Percentiles rank a stretch among this genome's conserved stretches.
phyloP scores from a whole-genome alignment of 2,329 filamentous ascomycete species.

The Juglanconis juglandina region DNA sequence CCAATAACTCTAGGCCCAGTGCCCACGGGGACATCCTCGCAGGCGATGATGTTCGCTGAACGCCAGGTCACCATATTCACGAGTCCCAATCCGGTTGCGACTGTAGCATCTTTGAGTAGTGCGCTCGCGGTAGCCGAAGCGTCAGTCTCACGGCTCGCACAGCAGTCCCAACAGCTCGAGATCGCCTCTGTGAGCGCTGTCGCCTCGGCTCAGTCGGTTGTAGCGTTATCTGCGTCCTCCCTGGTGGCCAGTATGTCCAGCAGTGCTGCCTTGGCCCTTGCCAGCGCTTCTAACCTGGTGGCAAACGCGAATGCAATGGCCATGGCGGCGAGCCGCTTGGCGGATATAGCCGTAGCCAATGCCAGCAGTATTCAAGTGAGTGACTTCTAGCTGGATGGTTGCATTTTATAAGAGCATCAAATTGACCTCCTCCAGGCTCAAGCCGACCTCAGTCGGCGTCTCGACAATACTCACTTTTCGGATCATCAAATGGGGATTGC shows the following conservation, averaged over 20 bases:
- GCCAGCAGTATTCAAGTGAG: constrained; percentile 6
- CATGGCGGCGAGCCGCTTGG: constrained; percentile 4
- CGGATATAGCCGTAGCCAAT: constrained; percentile 1
- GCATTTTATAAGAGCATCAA: not conserved
- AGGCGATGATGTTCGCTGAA: not conserved
- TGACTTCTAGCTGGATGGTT: not conserved
- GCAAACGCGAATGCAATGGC: not conserved
- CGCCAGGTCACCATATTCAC: not conserved
- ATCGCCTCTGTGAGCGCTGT: not conserved
- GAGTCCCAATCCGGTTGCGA: not conserved
- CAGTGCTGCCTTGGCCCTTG: constrained; percentile 7
- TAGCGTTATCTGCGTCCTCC: not conserved
- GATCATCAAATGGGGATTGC: not conserved
- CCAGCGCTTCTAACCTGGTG: constrained; percentile 2
- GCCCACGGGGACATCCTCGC: not conserved
- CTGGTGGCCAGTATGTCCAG: constrained; percentile 4
- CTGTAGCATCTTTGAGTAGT: constrained; percentile 5
- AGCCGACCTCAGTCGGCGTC: constrained; percentile 2
- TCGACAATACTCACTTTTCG: not conserved
- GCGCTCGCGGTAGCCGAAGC: constrained; percentile 1
- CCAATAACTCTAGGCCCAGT: not conserved
- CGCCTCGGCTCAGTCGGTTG: constrained; percentile 3
- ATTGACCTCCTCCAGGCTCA: not conserved
- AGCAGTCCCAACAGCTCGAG: not conserved
- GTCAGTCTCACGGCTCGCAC: not conserved